Conservation (phyloP, 2,329 filamentous ascomycete species). For the Arthrobotrys entomopaga region DNA sequence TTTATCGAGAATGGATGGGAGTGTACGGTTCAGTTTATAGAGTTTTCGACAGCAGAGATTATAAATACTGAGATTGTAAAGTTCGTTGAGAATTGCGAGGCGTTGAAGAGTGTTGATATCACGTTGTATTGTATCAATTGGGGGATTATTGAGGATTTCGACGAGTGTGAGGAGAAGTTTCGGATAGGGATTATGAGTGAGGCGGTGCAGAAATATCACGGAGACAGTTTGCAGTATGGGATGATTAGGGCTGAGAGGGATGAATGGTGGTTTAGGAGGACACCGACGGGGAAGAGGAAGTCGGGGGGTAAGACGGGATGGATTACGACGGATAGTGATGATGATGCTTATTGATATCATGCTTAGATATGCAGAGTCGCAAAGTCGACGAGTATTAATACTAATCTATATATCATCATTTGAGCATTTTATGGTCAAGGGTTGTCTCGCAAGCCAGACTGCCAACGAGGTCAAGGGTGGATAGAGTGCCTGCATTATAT, state of each 20-base stretch:
- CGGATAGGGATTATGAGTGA: not conserved
- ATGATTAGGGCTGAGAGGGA: constrained; percentile 31
- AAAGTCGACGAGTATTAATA: too few species aligned
- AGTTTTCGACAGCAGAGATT: constrained; percentile 25
- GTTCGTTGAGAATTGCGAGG: constrained; percentile 29
- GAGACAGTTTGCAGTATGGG: constrained; percentile 20
- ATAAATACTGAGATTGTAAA: constrained; percentile 7
- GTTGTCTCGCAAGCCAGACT: too few species aligned
- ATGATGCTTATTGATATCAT: not conserved
- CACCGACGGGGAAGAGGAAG: constrained; percentile 9
- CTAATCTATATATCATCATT: too few species aligned
- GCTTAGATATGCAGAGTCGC: too few species aligned
- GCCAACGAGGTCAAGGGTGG: too few species aligned
- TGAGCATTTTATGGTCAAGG: too few species aligned
- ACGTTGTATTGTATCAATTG: constrained; percentile 25
- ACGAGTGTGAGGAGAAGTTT: constrained; percentile 46
- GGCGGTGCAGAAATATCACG: constrained; percentile 27
- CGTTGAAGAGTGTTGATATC: constrained; percentile 25
- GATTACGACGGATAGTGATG: constrained; percentile 11
- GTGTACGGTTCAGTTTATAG: constrained; percentile 10
- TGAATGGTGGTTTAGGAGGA: constrained; percentile 47
- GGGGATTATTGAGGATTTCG: constrained; percentile 21
- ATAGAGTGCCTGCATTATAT: not conserved
- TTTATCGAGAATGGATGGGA: constrained; percentile 16
- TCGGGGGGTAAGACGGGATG: constrained; percentile 35